These are phyloP conservation scores for Anisodus tanguticus DNA, from an alignment of 257 asterid species.

Conservation along the genomic window DNA sequence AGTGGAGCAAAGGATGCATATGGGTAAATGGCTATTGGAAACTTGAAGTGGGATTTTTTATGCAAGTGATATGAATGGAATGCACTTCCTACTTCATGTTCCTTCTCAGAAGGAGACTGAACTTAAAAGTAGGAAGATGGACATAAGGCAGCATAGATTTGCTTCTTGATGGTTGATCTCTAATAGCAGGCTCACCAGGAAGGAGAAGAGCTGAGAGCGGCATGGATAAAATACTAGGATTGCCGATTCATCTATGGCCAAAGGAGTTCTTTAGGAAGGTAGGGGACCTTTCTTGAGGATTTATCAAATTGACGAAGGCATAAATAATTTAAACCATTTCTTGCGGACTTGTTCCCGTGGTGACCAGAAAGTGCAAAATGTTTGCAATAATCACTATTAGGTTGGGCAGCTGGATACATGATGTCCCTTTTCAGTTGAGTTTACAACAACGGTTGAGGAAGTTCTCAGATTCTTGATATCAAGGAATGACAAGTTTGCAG, in stretches of 20 bases:
- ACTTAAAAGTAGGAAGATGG: neutral
- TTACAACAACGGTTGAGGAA: too few relatives aligned
- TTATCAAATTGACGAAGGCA: neutral
- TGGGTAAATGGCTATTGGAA: neutral
- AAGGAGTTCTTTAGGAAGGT: neutral
- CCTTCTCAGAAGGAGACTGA: neutral
- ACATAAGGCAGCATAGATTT: neutral
- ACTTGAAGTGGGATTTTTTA: neutral
- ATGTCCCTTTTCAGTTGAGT: too few relatives aligned
- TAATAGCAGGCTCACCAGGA: neutral
- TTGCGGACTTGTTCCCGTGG: neutral
- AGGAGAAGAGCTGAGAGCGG: neutral
- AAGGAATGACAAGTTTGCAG: too few relatives aligned
- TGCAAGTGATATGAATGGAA: slow-evolving; percentile 4
- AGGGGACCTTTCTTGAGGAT: neutral
- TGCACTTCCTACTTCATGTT: neutral
- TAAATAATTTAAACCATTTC: neutral
- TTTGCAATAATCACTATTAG: neutral
- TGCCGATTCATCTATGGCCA: neutral
- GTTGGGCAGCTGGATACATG: neutral
- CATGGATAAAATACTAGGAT: too few relatives aligned
- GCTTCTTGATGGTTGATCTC: neutral
- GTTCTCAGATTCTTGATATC: too few relatives aligned
- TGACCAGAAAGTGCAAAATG: neutral
- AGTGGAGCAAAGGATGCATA: neutral